phyloP scores from a whole-genome alignment of 768 basidiomycete species.

The Trametes meyenii region DNA sequence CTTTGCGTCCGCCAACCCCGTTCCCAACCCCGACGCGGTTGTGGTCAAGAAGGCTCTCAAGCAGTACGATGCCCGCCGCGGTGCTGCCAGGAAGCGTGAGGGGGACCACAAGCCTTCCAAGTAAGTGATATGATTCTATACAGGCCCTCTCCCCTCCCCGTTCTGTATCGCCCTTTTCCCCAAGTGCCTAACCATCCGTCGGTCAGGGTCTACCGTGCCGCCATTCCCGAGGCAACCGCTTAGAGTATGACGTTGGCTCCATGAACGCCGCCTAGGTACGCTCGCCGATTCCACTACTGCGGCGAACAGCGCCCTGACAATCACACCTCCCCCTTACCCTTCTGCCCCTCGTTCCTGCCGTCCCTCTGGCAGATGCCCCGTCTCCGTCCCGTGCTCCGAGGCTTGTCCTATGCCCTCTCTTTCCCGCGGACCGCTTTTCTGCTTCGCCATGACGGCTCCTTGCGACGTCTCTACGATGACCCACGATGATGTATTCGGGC shows the following conservation, averaged over 20 bases:
- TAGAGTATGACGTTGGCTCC: background rate
- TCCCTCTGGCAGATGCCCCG: background rate
- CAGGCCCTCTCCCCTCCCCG: too few species aligned
- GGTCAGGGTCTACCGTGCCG: constrained; percentile 12
- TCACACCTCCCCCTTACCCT: background rate
- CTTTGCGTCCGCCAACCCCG: constrained; percentile 26
- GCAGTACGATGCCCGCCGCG: constrained; percentile 20
- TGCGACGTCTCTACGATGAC: constrained; percentile 4
- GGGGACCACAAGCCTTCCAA: constrained; percentile 21
- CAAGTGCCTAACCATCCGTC: background rate
- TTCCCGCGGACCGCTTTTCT: background rate
- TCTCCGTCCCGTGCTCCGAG: constrained; percentile 6
- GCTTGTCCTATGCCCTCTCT: constrained; percentile 9
- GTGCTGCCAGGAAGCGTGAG: constrained; percentile 14
- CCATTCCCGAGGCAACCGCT: constrained; percentile 10
- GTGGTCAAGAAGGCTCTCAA: constrained; percentile 23
- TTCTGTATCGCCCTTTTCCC: background rate
- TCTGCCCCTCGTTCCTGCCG: too few species aligned
- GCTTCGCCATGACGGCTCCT: background rate
- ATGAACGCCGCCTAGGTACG: constrained; percentile 4
- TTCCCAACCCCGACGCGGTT: constrained; percentile 12
- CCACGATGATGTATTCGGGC: constrained; percentile 4
- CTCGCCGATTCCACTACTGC: background rate
- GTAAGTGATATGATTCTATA: constrained; percentile 3
- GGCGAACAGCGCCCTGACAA: background rate